Evolutionary conservation across 768 basidiomycete species (phyloP).

Genomic region (Mycena haematopus): DNA sequence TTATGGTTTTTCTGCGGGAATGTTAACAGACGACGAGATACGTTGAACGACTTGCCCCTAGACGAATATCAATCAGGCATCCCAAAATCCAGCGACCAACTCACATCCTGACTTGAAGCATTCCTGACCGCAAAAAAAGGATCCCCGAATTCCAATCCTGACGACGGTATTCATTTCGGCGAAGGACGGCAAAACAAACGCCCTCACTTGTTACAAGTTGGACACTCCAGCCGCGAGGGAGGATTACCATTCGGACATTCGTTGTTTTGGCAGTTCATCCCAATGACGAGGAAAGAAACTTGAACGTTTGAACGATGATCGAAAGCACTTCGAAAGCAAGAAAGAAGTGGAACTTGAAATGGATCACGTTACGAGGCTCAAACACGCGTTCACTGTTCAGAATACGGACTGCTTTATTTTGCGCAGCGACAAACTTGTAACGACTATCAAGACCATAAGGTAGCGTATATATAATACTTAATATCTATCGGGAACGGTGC

Average conservation of each 20-base stretch:
- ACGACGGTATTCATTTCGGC: slow-evolving; percentile 27
- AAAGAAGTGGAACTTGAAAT: not conserved
- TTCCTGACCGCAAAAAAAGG: slow-evolving; percentile 93
- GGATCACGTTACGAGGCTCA: not conserved
- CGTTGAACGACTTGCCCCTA: slow-evolving; percentile 43
- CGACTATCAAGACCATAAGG: slow-evolving; percentile 27
- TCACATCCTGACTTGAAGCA: slow-evolving; percentile 96
- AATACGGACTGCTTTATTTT: slow-evolving; percentile 4
- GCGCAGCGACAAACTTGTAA: slow-evolving; percentile 1
- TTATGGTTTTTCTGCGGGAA: slow-evolving; percentile 80
- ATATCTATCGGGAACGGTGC: slow-evolving; percentile 24
- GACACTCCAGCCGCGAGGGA: slow-evolving; percentile 87
- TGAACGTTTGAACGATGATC: slow-evolving; percentile 34
- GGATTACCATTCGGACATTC: slow-evolving; percentile 83
- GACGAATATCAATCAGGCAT: slow-evolving; percentile 23
- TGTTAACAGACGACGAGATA: slow-evolving; percentile 5
- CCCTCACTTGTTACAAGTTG: slow-evolving; percentile 86
- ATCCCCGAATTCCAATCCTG: slow-evolving; percentile 82
- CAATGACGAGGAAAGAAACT: too few species aligned
- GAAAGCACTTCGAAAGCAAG: not conserved
- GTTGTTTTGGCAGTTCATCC: slow-evolving; percentile 70
- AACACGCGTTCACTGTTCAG: not conserved
- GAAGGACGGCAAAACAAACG: slow-evolving; percentile 22
- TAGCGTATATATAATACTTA: slow-evolving; percentile 22
- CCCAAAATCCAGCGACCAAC: slow-evolving; percentile 40